phyloP scores from a whole-genome alignment of 164 flowering plant species.

The Litsea cubeba region DNA sequence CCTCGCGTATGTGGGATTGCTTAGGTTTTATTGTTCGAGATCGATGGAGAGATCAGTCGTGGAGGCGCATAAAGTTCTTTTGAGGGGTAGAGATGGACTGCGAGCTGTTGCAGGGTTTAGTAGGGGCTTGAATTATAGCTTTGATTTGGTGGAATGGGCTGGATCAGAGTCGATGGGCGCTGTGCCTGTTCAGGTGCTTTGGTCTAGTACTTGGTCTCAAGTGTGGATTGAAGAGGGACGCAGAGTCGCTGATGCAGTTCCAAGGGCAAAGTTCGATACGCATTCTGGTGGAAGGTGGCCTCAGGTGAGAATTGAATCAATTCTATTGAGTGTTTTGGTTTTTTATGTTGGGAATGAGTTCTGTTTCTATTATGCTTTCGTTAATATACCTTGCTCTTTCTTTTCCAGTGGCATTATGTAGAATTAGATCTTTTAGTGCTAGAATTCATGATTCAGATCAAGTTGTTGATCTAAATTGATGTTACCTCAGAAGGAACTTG shows the following conservation, averaged over 20 bases:
- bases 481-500: too few relatives aligned
- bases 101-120: constrained; percentile 53
- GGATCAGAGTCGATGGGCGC: constrained; percentile 43
- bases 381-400: background rate
- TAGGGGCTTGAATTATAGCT: constrained; percentile 63
- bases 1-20: constrained; percentile 32
- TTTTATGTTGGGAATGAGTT: background rate
- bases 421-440: background rate
- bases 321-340: background rate
- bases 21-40: constrained; percentile 51
- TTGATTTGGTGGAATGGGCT: constrained; percentile 78
- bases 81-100: constrained; percentile 66
- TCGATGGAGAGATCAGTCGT: constrained; percentile 26
- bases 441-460: background rate
- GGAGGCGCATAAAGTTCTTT: constrained; percentile 65
- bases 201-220: constrained; percentile 69
- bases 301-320: constrained; percentile 48
- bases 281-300: constrained; percentile 94
- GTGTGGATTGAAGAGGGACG: constrained; percentile 72
- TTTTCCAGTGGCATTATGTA: background rate
- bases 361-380: background rate
- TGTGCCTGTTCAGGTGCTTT: constrained; percentile 70
- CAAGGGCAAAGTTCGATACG: constrained; percentile 45
- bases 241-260: constrained; percentile 52
- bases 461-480: background rate